phyloP scores from a whole-genome alignment of 1,139 yeast genomes.

The Zygosaccharomyces pseudobailii region DNA sequence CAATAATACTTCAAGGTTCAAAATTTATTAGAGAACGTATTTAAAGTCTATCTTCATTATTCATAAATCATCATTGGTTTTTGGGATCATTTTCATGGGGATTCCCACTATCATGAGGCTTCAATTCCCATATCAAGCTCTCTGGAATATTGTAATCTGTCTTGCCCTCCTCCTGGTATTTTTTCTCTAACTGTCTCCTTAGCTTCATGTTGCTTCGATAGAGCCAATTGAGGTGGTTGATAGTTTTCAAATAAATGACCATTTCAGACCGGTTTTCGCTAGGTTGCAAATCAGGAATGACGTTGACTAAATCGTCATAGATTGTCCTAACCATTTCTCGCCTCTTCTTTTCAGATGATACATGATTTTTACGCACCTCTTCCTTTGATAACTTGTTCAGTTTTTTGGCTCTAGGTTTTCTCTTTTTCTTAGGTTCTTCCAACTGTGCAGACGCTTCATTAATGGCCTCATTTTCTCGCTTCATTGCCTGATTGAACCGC shows the following conservation, averaged over 20 bases:
- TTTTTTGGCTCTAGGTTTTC: slow-evolving; percentile 21
- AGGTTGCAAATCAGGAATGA: slow-evolving; percentile 37
- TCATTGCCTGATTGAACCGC: neutral
- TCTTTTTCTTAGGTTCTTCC: slow-evolving; percentile 12
- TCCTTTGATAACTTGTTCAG: slow-evolving; percentile 32
- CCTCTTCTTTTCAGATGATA: slow-evolving; percentile 40
- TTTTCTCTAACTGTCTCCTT: slow-evolving; percentile 16
- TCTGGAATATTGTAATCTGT: slow-evolving; percentile 5
- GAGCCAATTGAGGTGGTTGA: slow-evolving; percentile 30
- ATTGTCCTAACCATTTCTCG: slow-evolving; percentile 39
- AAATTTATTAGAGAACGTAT: neutral
- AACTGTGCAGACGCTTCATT: neutral
- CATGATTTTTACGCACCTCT: slow-evolving; percentile 41
- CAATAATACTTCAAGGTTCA: neutral
- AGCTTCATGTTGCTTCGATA: slow-evolving; percentile 26
- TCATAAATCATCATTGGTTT: neutral
- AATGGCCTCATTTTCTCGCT: neutral
- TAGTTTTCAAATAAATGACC: slow-evolving; percentile 33
- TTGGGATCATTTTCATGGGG: neutral
- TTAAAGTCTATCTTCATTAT: neutral
- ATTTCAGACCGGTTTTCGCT: slow-evolving; percentile 40
- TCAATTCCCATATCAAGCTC: slow-evolving; percentile 17
- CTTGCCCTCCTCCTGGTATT: slow-evolving; percentile 5
- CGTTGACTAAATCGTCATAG: slow-evolving; percentile 38
- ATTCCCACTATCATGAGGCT: neutral